These are phyloP conservation scores for Xylaria sp. DNA, from an alignment of 2,329 filamentous ascomycete species.

Conservation along the genomic window DNA sequence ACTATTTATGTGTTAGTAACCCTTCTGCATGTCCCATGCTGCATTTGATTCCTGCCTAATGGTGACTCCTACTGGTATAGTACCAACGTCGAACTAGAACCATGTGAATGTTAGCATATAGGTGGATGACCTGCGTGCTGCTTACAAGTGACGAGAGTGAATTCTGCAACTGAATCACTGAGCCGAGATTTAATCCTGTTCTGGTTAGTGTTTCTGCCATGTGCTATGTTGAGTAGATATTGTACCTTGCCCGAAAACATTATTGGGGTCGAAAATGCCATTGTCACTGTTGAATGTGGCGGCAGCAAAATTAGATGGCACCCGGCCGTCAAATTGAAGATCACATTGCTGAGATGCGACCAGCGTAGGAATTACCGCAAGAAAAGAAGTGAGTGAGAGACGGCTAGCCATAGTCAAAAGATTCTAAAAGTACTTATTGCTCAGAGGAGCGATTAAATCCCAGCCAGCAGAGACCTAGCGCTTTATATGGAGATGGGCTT, in stretches of 20 bases:
- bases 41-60: constrained; percentile 19
- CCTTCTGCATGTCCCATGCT: neutral
- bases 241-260: constrained; percentile 30
- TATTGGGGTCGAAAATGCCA: constrained; percentile 25
- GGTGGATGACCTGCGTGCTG: neutral
- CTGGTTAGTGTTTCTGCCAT: neutral
- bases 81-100: constrained; percentile 22
- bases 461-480: neutral
- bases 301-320: constrained; percentile 22
- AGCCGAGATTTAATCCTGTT: constrained; percentile 25
- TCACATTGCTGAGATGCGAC: constrained; percentile 24
- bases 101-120: neutral
- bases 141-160: constrained; percentile 26
- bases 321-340: constrained; percentile 31
- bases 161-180: constrained; percentile 21
- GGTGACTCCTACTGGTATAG: constrained; percentile 23
- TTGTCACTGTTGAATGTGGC: constrained; percentile 23
- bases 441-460: neutral
- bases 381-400: constrained; percentile 7
- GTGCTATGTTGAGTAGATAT: neutral
- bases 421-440: neutral
- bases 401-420: constrained; percentile 14
- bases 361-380: constrained; percentile 8
- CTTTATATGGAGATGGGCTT: constrained; percentile 7
- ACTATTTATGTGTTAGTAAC: constrained; percentile 18